Conservation (phyloP, 306 rosid species). For the Corylus avellana region DNA sequence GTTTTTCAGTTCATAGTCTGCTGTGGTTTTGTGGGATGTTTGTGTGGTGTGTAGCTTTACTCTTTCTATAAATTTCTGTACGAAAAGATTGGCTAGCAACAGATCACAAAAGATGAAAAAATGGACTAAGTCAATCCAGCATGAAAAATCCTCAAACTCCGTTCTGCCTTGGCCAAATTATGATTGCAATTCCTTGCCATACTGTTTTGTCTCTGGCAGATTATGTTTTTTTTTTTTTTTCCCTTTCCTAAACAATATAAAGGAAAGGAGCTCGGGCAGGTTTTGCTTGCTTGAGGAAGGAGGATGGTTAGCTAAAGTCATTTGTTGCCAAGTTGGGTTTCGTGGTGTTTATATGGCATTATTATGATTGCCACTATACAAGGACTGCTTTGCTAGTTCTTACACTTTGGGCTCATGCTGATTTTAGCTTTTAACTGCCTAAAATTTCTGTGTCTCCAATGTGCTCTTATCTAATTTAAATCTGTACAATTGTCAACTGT, state of each 20-base stretch:
- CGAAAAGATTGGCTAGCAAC: neutral
- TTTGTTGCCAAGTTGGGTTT: neutral
- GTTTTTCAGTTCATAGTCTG: neutral
- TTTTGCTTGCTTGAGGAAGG: neutral
- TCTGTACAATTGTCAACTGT: neutral
- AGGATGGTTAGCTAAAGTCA: neutral
- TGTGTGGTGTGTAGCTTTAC: no score
- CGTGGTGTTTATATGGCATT: neutral
- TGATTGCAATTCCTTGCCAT: neutral
- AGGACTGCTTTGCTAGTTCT: neutral
- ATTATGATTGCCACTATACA: neutral
- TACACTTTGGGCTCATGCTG: neutral
- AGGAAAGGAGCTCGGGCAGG: no score
- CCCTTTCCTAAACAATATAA: no score
- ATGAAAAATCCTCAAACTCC: neutral
- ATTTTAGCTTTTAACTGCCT: neutral
- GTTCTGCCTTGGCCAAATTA: neutral
- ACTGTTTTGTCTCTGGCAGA: neutral
- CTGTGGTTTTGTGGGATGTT: no score
- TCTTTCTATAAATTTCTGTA: no score
- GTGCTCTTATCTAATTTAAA: conserved; percentile 1
- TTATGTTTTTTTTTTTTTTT: neutral
- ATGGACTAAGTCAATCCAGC: neutral
- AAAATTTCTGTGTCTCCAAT: neutral
- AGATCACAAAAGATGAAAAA: neutral